Percentiles rank a stretch among this genome's conserved stretches.
Evolutionary conservation across 192 early-diverging fungal species (phyloP).

Genomic region (Kappamyces sp.): DNA sequence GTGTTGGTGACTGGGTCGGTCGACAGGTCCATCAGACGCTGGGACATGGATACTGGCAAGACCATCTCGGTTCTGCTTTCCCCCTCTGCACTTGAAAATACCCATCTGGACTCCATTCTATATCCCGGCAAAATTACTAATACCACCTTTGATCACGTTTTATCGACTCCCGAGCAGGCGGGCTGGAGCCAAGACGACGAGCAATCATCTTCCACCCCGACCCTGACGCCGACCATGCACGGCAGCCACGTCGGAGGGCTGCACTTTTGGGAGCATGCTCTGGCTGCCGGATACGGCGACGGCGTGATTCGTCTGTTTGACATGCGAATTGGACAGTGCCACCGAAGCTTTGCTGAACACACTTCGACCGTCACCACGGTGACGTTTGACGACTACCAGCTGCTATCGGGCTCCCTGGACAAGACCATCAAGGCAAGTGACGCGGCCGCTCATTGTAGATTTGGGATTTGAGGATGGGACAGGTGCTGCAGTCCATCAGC

Average conservation of each 20-base stretch:
- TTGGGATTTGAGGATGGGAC: constrained; percentile 37
- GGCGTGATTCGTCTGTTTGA: constrained; percentile 39
- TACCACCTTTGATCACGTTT: too few species aligned
- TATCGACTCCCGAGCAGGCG: not conserved
- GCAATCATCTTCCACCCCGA: too few species aligned
- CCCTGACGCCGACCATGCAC: too few species aligned
- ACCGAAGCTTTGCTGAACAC: constrained; percentile 32
- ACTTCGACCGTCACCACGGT: constrained; percentile 23
- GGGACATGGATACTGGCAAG: constrained; percentile 36
- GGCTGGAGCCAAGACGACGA: not conserved
- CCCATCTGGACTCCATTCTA: too few species aligned
- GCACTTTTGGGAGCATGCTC: constrained; percentile 38
- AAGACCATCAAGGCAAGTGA: constrained; percentile 29
- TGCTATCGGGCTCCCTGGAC: constrained; percentile 30
- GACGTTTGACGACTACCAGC: constrained; percentile 28
- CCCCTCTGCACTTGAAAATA: not conserved
- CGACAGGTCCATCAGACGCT: constrained; percentile 39
- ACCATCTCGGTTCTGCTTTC: constrained; percentile 17
- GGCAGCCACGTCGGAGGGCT: constrained; percentile 24
- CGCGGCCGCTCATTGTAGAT: constrained; percentile 19
- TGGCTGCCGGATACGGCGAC: constrained; percentile 40
- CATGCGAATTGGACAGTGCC: constrained; percentile 31
- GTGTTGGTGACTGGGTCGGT: constrained; percentile 27
- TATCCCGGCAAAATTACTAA: too few species aligned
- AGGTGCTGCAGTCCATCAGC: constrained; percentile 23